phyloP scores from a whole-genome alignment of 2,329 filamentous ascomycete genomes.

The Verticillium alfalfae region DNA sequence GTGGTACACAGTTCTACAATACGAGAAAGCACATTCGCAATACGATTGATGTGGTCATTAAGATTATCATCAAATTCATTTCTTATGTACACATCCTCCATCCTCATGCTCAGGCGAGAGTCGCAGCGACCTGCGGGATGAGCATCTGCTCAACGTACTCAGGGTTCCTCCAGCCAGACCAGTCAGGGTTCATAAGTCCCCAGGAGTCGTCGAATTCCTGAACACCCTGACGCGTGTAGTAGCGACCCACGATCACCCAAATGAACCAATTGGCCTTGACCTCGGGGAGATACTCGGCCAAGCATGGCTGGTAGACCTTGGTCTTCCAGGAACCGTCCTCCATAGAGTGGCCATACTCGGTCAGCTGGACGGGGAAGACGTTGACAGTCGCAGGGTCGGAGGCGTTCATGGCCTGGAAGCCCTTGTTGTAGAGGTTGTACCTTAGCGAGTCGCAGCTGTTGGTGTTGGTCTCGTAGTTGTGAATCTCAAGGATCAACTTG shows the following conservation, averaged over 20 bases:
- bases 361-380: constrained; percentile 43
- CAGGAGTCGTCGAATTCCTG: constrained; percentile 54
- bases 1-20: too few species aligned
- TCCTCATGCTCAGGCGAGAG: constrained; percentile 12
- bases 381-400: constrained; percentile 25
- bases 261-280: constrained; percentile 50
- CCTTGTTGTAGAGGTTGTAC: constrained; percentile 40
- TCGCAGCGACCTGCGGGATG: constrained; percentile 30
- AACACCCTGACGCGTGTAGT: constrained; percentile 46
- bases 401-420: constrained; percentile 45
- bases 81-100: not conserved
- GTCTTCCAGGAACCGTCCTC: constrained; percentile 27
- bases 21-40: too few species aligned
- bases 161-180: constrained; percentile 43
- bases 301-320: constrained; percentile 45
- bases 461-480: constrained; percentile 53
- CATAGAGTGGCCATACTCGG: constrained; percentile 50
- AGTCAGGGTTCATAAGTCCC: constrained; percentile 50
- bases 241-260: constrained; percentile 55
- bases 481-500: constrained; percentile 55
- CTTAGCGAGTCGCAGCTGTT: constrained; percentile 40
- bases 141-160: constrained; percentile 35
- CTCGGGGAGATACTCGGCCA: constrained; percentile 41
- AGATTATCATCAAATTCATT: not conserved
- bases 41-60: too few species aligned